phyloP scores from a whole-genome alignment of 768 basidiomycete genomes.

The Hypsizygus marmoreus region DNA sequence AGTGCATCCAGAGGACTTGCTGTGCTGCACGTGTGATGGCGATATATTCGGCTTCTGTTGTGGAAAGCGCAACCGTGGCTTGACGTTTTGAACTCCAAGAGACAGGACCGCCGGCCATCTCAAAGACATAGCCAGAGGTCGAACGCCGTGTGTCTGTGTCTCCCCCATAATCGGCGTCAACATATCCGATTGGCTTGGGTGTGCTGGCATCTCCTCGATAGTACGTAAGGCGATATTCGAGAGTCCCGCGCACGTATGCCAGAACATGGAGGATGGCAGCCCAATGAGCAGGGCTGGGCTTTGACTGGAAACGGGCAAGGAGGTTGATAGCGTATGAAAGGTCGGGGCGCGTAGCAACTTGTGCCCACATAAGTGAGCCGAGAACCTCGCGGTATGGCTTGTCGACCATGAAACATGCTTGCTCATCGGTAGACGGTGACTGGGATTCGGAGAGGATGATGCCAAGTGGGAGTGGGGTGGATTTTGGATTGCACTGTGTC shows the following conservation, averaged over 20 bases:
- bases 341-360: constrained; percentile 27
- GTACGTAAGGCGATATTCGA: constrained; percentile 22
- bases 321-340: constrained; percentile 20
- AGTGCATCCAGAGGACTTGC: constrained; percentile 33
- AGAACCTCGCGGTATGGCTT: constrained; percentile 10
- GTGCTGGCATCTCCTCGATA: constrained; percentile 1
- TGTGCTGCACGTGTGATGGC: constrained; percentile 26
- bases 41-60: too few species aligned
- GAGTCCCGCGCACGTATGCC: constrained; percentile 34
- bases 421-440: not conserved
- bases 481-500: not conserved
- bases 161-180: constrained; percentile 29
- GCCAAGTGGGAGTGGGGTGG: not conserved
- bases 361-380: constrained; percentile 22
- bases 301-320: constrained; percentile 20
- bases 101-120: constrained; percentile 22
- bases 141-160: constrained; percentile 24
- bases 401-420: not conserved
- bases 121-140: constrained; percentile 26
- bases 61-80: constrained; percentile 27
- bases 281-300: constrained; percentile 34
- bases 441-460: not conserved
- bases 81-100: constrained; percentile 32
- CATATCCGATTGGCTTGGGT: constrained; percentile 9
- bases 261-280: constrained; percentile 35